Percentiles rank a stretch among this genome's conserved stretches.
phyloP scores from a whole-genome alignment of 495 filamentous ascomycete genomes.

The Cairneyella variabilis region DNA sequence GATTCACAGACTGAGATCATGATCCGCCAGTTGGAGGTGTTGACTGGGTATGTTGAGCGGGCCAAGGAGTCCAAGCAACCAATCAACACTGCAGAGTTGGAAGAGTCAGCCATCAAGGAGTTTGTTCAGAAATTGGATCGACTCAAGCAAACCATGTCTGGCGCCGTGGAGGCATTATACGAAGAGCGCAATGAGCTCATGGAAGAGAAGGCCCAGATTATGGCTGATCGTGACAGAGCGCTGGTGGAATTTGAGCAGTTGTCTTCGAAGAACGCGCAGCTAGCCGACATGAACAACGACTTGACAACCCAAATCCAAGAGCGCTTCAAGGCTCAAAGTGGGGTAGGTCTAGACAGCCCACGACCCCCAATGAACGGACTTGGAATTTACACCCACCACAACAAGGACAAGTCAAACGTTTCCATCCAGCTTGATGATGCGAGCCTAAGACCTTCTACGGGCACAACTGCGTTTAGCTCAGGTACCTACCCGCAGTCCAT shows the following conservation, averaged over 20 bases:
- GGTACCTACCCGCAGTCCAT: constrained; percentile 23
- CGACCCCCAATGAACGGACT: constrained; percentile 67
- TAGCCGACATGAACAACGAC: constrained; percentile 91
- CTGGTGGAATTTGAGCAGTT: constrained; percentile 94
- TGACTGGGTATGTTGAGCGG: constrained; percentile 59
- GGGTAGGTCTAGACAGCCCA: constrained; percentile 38
- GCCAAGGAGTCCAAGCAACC: constrained; percentile 72
- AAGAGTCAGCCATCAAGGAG: constrained; percentile 80
- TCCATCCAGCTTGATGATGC: constrained; percentile 55
- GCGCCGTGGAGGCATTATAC: constrained; percentile 79
- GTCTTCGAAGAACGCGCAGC: constrained; percentile 86
- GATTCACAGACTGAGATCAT: constrained; percentile 95
- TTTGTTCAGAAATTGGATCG: constrained; percentile 84
- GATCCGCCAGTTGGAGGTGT: constrained; percentile 82
- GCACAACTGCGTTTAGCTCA: constrained; percentile 31
- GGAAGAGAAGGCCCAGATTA: constrained; percentile 76
- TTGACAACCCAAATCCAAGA: constrained; percentile 91
- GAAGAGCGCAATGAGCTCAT: constrained; percentile 74
- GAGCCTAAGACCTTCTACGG: constrained; percentile 43
- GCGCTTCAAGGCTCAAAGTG: constrained; percentile 76
- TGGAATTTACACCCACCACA: constrained; percentile 70
- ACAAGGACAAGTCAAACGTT: constrained; percentile 67
- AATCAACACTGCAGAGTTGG: constrained; percentile 69
- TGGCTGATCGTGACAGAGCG: constrained; percentile 81
- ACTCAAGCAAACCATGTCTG: constrained; percentile 74